Evolutionary conservation across 2,329 filamentous ascomycete genomes (phyloP), one percentile per base, ranked within the genome.

Genomic region (Talaromyces sp.): DNA sequence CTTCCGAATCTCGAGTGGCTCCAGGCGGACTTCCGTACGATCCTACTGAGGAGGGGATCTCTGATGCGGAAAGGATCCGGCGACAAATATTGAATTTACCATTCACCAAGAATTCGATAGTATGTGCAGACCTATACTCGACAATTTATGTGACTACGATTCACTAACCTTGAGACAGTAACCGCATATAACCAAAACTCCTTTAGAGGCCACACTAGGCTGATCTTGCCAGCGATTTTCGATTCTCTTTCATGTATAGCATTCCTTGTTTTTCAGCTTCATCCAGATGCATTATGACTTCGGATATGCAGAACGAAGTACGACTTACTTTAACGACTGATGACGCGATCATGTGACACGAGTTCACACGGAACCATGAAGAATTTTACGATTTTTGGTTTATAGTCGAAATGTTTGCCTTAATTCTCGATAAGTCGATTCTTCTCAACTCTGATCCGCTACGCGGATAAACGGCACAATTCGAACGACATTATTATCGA

Each of bases 51-150:
- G 64, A 66, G 54, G 71, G 70, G 28, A 65, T 74, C 46, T 70
- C 71, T 9, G 72, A 75, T 62, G 73, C 71, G 19, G 71, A 75
- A 60, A 68, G 72, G 8, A 74, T 74, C 48, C 69, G 71, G 37
- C 66, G 72, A 56, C 71, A 74, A 61, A 73, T 74, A 31, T 56
- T 74, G 60, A 74, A 71, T 58, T 67, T 72, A 67, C 64, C 70
- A 56, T 69, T 63, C 39, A 68, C 63, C 62, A 66, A 62, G 63
- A 63, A 66, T 36, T 56, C 39, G 28, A 45, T 55, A 31, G 58
- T 55, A 58, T 36, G 41, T 52, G 17, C 6, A 13, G 35, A 7
- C 39, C 3, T n/a, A 10, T 37, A 19, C 21, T 31, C 15, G 17
- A 17, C 15, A 17, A 9, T 35, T 19, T 15, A 7, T 28, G 8